phyloP scores from a whole-genome alignment of 2,329 filamentous ascomycete species.

The Epichloe sibirici region DNA sequence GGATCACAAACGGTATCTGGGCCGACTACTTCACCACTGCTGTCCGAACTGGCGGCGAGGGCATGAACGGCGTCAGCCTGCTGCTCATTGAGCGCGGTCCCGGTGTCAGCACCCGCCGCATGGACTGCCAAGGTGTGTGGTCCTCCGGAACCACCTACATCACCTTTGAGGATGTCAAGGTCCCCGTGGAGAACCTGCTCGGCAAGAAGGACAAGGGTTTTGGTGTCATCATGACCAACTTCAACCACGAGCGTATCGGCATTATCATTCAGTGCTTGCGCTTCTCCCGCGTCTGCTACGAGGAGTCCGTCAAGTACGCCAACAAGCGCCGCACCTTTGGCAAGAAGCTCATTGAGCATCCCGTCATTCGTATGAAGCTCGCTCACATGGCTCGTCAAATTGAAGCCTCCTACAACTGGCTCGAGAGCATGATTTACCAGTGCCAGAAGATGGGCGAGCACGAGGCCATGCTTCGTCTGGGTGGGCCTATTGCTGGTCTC shows the following conservation, averaged over 20 bases:
- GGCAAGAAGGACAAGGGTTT: conserved; percentile 98
- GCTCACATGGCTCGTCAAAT: conserved; percentile 98
- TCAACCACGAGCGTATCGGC: conserved; percentile 97
- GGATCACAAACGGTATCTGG: conserved; percentile 98
- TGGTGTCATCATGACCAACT: conserved; percentile 99
- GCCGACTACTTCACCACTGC: conserved; percentile 95
- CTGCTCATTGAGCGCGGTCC: conserved; percentile 85
- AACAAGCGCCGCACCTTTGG: conserved; percentile 96
- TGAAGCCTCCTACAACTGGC: conserved; percentile 92
- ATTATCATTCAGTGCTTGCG: conserved; percentile 97
- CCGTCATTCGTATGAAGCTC: conserved; percentile 93
- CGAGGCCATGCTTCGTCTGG: conserved; percentile 91
- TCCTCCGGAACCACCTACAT: conserved; percentile 92
- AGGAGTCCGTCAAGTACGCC: conserved; percentile 91
- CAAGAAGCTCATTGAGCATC: conserved; percentile 92
- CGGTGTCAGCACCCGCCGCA: conserved; percentile 82
- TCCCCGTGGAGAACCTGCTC: conserved; percentile 95
- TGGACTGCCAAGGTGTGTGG: conserved; percentile 99
- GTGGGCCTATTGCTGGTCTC: conserved; percentile 82
- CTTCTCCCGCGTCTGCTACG: conserved; percentile 93
- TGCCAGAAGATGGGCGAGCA: conserved; percentile 86
- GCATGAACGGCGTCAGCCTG: conserved; percentile 87
- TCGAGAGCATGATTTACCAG: conserved; percentile 91
- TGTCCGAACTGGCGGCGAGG: conserved; percentile 74
- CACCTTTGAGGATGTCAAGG: conserved; percentile 98